Evolutionary conservation across 2,329 filamentous ascomycete genomes (phyloP).

Genomic region (Fusarium anguioides): DNA sequence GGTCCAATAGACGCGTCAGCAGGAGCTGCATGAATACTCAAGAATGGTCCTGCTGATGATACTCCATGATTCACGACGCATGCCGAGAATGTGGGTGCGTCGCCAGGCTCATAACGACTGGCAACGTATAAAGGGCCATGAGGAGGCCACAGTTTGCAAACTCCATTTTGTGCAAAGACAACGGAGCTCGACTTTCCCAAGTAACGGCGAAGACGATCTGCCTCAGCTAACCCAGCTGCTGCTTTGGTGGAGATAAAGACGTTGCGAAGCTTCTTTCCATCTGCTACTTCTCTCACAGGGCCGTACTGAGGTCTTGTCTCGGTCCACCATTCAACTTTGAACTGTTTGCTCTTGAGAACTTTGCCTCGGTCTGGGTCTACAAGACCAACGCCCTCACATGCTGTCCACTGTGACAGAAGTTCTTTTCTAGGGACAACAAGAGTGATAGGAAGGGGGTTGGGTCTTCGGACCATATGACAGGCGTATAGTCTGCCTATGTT

Average conservation of each 20-base stretch:
- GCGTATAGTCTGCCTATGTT: conserved; percentile 9
- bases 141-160: conserved; percentile 20
- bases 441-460: background rate
- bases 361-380: background rate
- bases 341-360: background rate
- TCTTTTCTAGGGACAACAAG: conserved; percentile 9
- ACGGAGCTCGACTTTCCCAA: background rate
- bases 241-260: conserved; percentile 19
- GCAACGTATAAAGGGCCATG: conserved; percentile 3
- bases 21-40: conserved; percentile 5
- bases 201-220: conserved; percentile 5
- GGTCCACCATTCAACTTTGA: conserved; percentile 15
- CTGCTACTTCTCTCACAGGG: conserved; percentile 8
- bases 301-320: conserved; percentile 2
- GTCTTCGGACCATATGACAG: conserved; percentile 2
- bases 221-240: background rate
- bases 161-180: conserved; percentile 15
- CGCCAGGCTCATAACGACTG: background rate
- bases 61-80: conserved; percentile 16
- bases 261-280: conserved; percentile 1
- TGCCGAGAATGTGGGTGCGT: conserved; percentile 1
- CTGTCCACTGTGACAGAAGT: background rate
- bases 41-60: conserved; percentile 5
- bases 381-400: background rate
- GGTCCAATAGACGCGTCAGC: conserved; percentile 12